Evolutionary conservation across 1,284 basidiomycete species (phyloP).

Genomic region (Trichosporon sp.): DNA sequence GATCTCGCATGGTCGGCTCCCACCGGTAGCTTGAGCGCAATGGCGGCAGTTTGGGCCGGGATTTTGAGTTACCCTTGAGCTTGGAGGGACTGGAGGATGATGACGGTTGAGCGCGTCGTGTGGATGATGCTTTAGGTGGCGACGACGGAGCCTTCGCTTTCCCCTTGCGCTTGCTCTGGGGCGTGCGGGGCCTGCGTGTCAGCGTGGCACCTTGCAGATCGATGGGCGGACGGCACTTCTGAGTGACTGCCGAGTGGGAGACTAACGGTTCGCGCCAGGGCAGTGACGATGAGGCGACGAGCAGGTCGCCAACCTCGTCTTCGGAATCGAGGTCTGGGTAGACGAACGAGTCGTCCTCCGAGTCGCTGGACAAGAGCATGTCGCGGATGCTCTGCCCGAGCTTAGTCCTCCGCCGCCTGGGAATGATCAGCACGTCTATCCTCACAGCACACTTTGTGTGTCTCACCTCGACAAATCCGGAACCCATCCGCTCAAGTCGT

Average conservation of each 20-base stretch:
- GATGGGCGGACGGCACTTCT: neutral
- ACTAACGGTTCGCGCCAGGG: constrained; percentile 3
- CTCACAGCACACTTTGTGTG: neutral
- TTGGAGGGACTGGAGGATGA: neutral
- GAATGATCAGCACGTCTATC: neutral
- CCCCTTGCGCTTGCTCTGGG: neutral
- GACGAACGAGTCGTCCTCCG: constrained; percentile 12
- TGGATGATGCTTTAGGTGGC: constrained; percentile 1
- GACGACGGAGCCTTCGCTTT: neutral
- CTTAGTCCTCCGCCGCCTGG: constrained; percentile 6
- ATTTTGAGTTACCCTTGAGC: neutral
- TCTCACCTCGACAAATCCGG: constrained; percentile 12
- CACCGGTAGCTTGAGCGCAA: constrained; percentile 2
- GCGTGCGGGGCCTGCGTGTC: neutral
- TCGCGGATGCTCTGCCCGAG: constrained; percentile 27
- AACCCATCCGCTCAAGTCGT: constrained; percentile 13
- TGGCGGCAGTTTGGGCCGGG: neutral
- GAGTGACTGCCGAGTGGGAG: neutral
- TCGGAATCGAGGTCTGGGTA: constrained; percentile 29
- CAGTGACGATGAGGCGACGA: neutral
- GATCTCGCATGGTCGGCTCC: constrained; percentile 18
- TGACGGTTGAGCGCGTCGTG: neutral
- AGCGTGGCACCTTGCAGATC: neutral
- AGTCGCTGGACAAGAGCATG: constrained; percentile 23
- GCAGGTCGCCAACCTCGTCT: constrained; percentile 29